Evolutionary conservation across 1,284 basidiomycete genomes (phyloP).

Genomic region (Apiotrichum veenhuisii): DNA sequence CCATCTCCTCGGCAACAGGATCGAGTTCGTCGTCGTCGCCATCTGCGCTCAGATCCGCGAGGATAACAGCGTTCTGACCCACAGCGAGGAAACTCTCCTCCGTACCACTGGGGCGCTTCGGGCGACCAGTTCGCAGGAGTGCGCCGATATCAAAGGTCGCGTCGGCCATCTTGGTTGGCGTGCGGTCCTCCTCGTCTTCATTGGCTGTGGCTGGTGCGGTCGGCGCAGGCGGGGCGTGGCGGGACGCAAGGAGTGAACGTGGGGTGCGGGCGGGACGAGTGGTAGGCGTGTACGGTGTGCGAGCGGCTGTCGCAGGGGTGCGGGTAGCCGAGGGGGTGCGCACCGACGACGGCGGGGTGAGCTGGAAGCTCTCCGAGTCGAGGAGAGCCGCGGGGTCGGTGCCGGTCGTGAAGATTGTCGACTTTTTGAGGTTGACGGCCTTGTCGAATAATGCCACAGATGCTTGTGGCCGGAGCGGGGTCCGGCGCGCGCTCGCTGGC

Average conservation of each 20-base stretch:
- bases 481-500: neutral
- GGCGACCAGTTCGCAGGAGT: conserved; percentile 31
- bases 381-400: conserved; percentile 1
- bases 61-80: neutral
- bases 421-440: neutral
- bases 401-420: neutral
- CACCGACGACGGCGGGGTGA: conserved; percentile 10
- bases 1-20: neutral
- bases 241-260: neutral
- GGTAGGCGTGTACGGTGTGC: neutral
- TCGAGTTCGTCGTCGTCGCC: neutral
- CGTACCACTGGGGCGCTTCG: conserved; percentile 31
- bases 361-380: conserved; percentile 15
- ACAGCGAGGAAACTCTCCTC: conserved; percentile 39
- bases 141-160: conserved; percentile 35
- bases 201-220: neutral
- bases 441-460: neutral
- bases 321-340: neutral
- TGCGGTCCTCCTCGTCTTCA: neutral
- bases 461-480: neutral
- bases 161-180: conserved; percentile 12
- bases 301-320: neutral
- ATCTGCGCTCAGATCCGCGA: conserved; percentile 12
- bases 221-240: neutral
- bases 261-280: neutral